These are phyloP conservation scores for Megacollybia marginata DNA, from an alignment of 768 basidiomycete genomes.

Conservation along the genomic window DNA sequence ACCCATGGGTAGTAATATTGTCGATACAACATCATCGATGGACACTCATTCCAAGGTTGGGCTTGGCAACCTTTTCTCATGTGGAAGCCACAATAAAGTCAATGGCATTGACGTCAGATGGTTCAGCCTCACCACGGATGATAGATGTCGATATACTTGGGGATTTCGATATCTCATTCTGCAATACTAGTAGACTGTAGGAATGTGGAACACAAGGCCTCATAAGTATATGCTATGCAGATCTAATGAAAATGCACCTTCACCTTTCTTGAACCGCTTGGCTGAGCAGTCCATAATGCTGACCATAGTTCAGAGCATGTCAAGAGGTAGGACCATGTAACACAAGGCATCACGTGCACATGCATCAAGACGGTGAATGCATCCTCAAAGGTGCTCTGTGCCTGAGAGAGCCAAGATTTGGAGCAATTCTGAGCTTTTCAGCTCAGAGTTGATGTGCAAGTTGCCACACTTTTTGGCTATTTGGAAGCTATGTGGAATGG, in stretches of 20 bases:
- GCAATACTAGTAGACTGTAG: conserved; percentile 88
- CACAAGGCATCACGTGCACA: too few species aligned
- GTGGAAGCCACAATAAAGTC: conserved; percentile 61
- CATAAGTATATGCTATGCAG: background rate
- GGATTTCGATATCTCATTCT: conserved; percentile 92
- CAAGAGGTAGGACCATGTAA: too few species aligned
- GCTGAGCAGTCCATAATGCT: conserved; percentile 90
- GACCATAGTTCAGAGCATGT: conserved; percentile 72
- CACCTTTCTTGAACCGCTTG: conserved; percentile 99
- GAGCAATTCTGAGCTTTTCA: too few species aligned
- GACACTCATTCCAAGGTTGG: too few species aligned
- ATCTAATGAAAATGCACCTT: background rate
- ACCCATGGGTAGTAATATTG: too few species aligned
- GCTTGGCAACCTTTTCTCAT: conserved; percentile 83
- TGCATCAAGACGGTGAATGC: too few species aligned
- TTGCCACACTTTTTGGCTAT: too few species aligned
- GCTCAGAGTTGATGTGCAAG: too few species aligned
- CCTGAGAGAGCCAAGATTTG: too few species aligned
- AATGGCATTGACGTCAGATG: conserved; percentile 90
- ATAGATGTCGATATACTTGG: conserved; percentile 94
- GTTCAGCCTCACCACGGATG: conserved; percentile 95
- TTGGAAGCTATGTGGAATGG: too few species aligned
- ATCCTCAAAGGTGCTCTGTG: too few species aligned
- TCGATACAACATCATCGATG: too few species aligned
- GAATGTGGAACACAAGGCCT: conserved; percentile 48